phyloP scores from a whole-genome alignment of 2,329 filamentous ascomycete species.

The Neocatenulostroma microsporum region DNA sequence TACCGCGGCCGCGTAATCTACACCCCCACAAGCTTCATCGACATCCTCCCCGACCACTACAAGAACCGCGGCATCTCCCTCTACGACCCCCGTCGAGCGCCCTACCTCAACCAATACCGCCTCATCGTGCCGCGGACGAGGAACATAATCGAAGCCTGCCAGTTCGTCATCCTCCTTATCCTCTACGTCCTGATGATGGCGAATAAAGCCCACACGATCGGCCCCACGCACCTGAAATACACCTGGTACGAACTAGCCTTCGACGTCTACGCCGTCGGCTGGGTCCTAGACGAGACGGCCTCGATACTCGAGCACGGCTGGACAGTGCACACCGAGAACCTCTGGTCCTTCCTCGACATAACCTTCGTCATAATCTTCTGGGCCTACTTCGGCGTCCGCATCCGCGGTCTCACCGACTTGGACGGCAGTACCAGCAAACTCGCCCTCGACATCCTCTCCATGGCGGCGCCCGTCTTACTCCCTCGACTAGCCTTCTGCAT shows the following conservation, averaged over 20 bases:
- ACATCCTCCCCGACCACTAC: slow-evolving; percentile 79
- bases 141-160: slow-evolving; percentile 64
- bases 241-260: slow-evolving; percentile 57
- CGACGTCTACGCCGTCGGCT: slow-evolving; percentile 65
- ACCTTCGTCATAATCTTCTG: slow-evolving; percentile 66
- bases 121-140: slow-evolving; percentile 73
- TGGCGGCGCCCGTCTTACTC: slow-evolving; percentile 69
- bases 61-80: slow-evolving; percentile 75
- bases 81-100: slow-evolving; percentile 68
- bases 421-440: slow-evolving; percentile 25
- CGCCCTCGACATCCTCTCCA: slow-evolving; percentile 68
- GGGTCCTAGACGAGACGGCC: slow-evolving; percentile 70
- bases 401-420: slow-evolving; percentile 53
- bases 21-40: slow-evolving; percentile 71
- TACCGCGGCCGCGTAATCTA: slow-evolving; percentile 75
- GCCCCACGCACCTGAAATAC: slow-evolving; percentile 26
- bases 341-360: slow-evolving; percentile 83
- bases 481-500: slow-evolving; percentile 75
- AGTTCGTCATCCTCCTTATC: slow-evolving; percentile 61
- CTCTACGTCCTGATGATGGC: slow-evolving; percentile 69
- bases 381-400: slow-evolving; percentile 59
- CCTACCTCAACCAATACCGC: slow-evolving; percentile 75
- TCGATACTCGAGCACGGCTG: slow-evolving; percentile 68
- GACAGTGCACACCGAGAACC: slow-evolving; percentile 77
- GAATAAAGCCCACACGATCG: slow-evolving; percentile 49